Percentiles rank a stretch among this genome's conserved stretches.
phyloP scores from a whole-genome alignment of 2,329 filamentous ascomycete species.

The Phoma sp. region DNA sequence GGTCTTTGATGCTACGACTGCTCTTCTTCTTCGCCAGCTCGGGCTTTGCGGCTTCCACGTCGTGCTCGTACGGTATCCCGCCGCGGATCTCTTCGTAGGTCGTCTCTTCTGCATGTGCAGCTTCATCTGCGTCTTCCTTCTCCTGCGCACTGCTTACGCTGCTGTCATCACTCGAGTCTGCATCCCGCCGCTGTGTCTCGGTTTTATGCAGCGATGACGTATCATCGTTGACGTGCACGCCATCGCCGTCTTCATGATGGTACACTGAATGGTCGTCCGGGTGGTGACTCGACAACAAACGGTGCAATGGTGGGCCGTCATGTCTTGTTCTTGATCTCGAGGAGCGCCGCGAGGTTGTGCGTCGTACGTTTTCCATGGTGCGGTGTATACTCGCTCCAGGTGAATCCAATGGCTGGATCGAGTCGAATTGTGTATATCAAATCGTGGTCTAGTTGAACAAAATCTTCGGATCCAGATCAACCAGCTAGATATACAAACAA shows the following conservation, averaged over 20 bases:
- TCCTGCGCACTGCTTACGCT: conserved; percentile 18
- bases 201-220: conserved; percentile 32
- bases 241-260: conserved; percentile 41
- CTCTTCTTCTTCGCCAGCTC: conserved; percentile 38
- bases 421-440: too few species aligned
- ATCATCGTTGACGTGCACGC: conserved; percentile 28
- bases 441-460: too few species aligned
- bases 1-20: conserved; percentile 35
- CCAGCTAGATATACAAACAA: too few species aligned
- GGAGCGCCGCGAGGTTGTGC: conserved; percentile 8
- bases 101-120: conserved; percentile 14
- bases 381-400: neutral
- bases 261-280: conserved; percentile 46
- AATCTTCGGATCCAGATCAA: too few species aligned
- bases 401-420: too few species aligned
- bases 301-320: conserved; percentile 31
- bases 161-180: conserved; percentile 18
- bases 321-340: conserved; percentile 35
- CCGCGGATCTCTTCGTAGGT: conserved; percentile 37
- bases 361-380: conserved; percentile 5
- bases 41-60: conserved; percentile 33
- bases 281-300: conserved; percentile 39
- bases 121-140: conserved; percentile 15
- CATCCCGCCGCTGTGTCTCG: conserved; percentile 32
- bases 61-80: conserved; percentile 39